These are phyloP conservation scores for Emergomyces orientalis DNA, from an alignment of 2,329 filamentous ascomycete genomes.

Conservation along the genomic window DNA sequence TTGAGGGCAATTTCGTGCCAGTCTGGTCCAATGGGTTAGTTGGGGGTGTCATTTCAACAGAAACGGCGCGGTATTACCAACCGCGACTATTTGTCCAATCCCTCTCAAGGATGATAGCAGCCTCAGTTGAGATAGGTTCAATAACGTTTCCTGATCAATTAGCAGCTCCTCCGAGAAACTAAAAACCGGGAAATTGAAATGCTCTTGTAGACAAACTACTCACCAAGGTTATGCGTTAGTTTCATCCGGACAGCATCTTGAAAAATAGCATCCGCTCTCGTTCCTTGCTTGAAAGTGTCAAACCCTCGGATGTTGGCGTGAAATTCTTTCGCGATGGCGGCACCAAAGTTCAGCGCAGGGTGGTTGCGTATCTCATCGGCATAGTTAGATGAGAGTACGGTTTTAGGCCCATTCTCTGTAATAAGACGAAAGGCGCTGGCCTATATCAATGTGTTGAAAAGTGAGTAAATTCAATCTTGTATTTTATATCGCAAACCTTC, in stretches of 20 bases:
- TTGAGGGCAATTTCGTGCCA: constrained; percentile 17
- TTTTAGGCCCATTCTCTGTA: constrained; percentile 18
- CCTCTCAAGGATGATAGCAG: constrained; percentile 9
- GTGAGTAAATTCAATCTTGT: constrained; percentile 9
- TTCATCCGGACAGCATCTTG: constrained; percentile 19
- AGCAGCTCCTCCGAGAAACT: not conserved
- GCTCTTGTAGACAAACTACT: not conserved
- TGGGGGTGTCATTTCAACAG: not conserved
- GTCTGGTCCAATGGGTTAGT: constrained; percentile 7
- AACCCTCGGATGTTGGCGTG: constrained; percentile 9
- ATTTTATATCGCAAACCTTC: constrained; percentile 5
- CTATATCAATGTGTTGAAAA: constrained; percentile 16
- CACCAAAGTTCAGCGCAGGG: constrained; percentile 16
- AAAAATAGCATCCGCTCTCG: constrained; percentile 13
- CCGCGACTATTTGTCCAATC: constrained; percentile 13
- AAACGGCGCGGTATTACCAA: constrained; percentile 4
- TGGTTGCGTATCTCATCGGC: constrained; percentile 20
- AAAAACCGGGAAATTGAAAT: not conserved
- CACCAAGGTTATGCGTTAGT: constrained; percentile 20
- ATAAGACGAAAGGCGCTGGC: constrained; percentile 13
- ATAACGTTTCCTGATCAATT: constrained; percentile 11
- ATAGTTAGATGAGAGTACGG: constrained; percentile 18
- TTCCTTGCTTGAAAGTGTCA: constrained; percentile 12
- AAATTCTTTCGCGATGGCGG: constrained; percentile 14
- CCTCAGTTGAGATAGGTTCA: constrained; percentile 12